phyloP scores from a whole-genome alignment of 495 filamentous ascomycete genomes.

The Xylaria curta region DNA sequence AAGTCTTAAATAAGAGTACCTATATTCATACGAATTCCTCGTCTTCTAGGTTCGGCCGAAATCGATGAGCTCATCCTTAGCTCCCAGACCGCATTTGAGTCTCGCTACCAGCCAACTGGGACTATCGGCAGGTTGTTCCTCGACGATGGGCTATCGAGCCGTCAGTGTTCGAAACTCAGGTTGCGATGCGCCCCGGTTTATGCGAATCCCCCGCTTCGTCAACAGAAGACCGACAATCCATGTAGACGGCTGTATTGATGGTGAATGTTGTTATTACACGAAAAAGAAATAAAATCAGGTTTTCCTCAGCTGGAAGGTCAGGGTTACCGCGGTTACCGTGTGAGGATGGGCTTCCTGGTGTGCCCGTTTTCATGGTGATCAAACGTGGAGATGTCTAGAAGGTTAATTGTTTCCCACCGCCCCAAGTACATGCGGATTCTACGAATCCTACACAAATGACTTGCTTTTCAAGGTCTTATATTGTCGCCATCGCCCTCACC shows the following conservation, averaged over 20 bases:
- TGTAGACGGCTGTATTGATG: conserved; percentile 32
- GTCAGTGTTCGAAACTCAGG: conserved; percentile 19
- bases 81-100: conserved; percentile 33
- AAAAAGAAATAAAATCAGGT: conserved; percentile 47
- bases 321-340: conserved; percentile 33
- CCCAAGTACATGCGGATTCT: conserved; percentile 39
- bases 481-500: conserved; percentile 1
- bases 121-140: conserved; percentile 30
- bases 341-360: conserved; percentile 19
- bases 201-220: conserved; percentile 28
- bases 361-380: conserved; percentile 32
- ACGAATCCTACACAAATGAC: conserved; percentile 29
- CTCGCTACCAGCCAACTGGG: conserved; percentile 36
- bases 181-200: conserved; percentile 13
- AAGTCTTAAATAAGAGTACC: conserved; percentile 75
- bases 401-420: conserved; percentile 44
- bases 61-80: conserved; percentile 66
- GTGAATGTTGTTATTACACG: conserved; percentile 41
- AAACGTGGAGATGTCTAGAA: conserved; percentile 42
- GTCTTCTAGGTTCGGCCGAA: conserved; percentile 93
- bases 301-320: conserved; percentile 44
- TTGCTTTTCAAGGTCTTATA: conserved; percentile 21
- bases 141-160: conserved; percentile 22
- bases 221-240: conserved; percentile 23
- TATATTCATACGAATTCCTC: conserved; percentile 85